A percentile compares a stretch with the other conserved stretches of the same genome.
Conservation (phyloP, 768 basidiomycete species). For the Boletus subcaerulescens region DNA sequence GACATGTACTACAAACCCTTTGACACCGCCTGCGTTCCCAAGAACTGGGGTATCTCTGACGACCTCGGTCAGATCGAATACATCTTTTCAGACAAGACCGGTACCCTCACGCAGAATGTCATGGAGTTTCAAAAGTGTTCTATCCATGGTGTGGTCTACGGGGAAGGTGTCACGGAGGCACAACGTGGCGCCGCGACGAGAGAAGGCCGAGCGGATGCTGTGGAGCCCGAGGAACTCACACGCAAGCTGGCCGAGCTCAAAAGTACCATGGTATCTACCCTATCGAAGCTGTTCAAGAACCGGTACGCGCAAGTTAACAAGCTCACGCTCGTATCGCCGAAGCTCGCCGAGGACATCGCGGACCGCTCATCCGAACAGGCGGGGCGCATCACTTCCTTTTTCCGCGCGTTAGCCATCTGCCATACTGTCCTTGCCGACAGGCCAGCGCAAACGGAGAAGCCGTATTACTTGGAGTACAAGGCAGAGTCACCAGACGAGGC, state of each 20-base stretch:
- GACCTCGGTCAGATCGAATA: slow-evolving; percentile 99
- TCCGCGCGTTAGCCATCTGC: slow-evolving; percentile 92
- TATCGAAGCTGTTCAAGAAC: slow-evolving; percentile 85
- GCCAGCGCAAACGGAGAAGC: slow-evolving; percentile 57
- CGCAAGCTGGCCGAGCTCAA: slow-evolving; percentile 64
- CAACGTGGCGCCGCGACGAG: slow-evolving; percentile 89
- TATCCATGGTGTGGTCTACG: slow-evolving; percentile 78
- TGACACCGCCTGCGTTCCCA: slow-evolving; percentile 88
- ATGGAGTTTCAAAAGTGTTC: slow-evolving; percentile 99
- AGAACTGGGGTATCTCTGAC: slow-evolving; percentile 98
- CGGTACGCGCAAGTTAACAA: slow-evolving; percentile 77
- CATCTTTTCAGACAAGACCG: slow-evolving; percentile 91
- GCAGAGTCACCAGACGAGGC: slow-evolving; percentile 97
- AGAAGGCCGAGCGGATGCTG: slow-evolving; percentile 62
- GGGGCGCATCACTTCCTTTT: slow-evolving; percentile 73
- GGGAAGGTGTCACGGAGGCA: slow-evolving; percentile 94
- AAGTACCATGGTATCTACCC: slow-evolving; percentile 67
- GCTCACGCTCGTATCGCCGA: slow-evolving; percentile 85
- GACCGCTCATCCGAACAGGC: slow-evolving; percentile 61
- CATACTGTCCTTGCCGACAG: slow-evolving; percentile 87
- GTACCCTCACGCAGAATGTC: slow-evolving; percentile 95
- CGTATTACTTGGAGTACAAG: slow-evolving; percentile 79
- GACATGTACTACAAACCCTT: slow-evolving; percentile 94
- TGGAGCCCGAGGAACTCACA: slow-evolving; percentile 70
- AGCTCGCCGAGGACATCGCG: slow-evolving; percentile 74